A percentile compares a stretch with the other conserved stretches of the same genome.
phyloP scores from a whole-genome alignment of 2,329 filamentous ascomycete species.

The Cladophialophora exuberans region DNA sequence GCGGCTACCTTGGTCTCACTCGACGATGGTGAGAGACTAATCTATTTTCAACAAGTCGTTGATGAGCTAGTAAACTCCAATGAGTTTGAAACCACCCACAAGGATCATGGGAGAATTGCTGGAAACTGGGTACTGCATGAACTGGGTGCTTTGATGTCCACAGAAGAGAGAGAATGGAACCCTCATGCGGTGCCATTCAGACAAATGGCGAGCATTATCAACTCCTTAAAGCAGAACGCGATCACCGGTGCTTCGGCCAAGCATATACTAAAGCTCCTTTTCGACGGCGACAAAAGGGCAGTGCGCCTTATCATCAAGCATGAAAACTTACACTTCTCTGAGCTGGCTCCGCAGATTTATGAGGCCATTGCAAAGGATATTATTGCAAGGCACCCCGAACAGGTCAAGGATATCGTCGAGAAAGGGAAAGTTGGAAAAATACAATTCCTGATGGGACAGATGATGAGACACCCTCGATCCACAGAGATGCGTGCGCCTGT shows the following conservation, averaged over 20 bases:
- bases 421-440: constrained; percentile 67
- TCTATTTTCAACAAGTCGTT: constrained; percentile 68
- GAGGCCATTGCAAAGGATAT: constrained; percentile 56
- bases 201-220: constrained; percentile 50
- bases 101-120: constrained; percentile 51
- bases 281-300: constrained; percentile 53
- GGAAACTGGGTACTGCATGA: constrained; percentile 78
- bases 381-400: constrained; percentile 58
- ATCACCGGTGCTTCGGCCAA: constrained; percentile 64
- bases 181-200: constrained; percentile 43
- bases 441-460: constrained; percentile 70
- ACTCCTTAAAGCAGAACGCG: constrained; percentile 45
- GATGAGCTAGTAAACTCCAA: constrained; percentile 39
- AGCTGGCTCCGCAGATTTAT: constrained; percentile 61
- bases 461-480: constrained; percentile 64
- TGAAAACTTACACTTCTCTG: constrained; percentile 58
- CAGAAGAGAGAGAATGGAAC: constrained; percentile 53
- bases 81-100: constrained; percentile 35
- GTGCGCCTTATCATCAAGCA: constrained; percentile 60
- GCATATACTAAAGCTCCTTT: constrained; percentile 59
- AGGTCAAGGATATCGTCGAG: constrained; percentile 62
- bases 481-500: constrained; percentile 65
- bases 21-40: constrained; percentile 76
- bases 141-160: constrained; percentile 65
- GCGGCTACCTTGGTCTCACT: constrained; percentile 77